phyloP scores from a whole-genome alignment of 495 filamentous ascomycete species.

The Neurospora hispaniola region DNA sequence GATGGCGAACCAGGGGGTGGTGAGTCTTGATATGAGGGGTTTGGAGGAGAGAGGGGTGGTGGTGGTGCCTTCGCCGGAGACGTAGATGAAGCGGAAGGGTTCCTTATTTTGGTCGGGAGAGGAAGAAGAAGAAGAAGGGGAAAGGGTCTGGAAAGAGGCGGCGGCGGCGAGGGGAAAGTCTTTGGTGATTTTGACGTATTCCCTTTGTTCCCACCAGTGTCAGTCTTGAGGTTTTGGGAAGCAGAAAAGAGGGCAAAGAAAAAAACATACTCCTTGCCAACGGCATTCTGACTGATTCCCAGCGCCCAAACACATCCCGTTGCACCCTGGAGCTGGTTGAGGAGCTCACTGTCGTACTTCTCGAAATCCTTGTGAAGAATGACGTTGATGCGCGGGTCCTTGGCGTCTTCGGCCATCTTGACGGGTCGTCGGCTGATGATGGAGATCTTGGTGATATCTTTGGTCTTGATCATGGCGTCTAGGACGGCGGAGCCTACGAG shows the following conservation, averaged over 20 bases:
- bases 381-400: slow-evolving; percentile 47
- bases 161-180: slow-evolving; percentile 48
- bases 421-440: slow-evolving; percentile 58
- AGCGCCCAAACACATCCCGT: slow-evolving; percentile 62
- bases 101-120: neutral
- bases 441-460: slow-evolving; percentile 48
- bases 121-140: slow-evolving; percentile 43
- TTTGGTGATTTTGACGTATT: slow-evolving; percentile 58
- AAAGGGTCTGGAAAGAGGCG: slow-evolving; percentile 41
- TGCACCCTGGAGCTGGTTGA: slow-evolving; percentile 51
- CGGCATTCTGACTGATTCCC: slow-evolving; percentile 48
- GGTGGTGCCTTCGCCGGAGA: slow-evolving; percentile 51
- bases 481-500: slow-evolving; percentile 57
- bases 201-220: slow-evolving; percentile 26
- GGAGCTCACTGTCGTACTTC: slow-evolving; percentile 40
- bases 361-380: slow-evolving; percentile 57
- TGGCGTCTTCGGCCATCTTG: slow-evolving; percentile 47
- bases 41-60: slow-evolving; percentile 40
- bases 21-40: slow-evolving; percentile 37
- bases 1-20: neutral
- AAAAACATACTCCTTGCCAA: slow-evolving; percentile 45
- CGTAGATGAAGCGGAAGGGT: slow-evolving; percentile 58
- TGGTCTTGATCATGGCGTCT: slow-evolving; percentile 49
- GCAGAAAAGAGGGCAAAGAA: slow-evolving; percentile 2
- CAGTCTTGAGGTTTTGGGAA: neutral